Percentiles rank a stretch among this genome's conserved stretches.
Conservation (phyloP, 2,329 filamentous ascomycete genomes). For the Trichoderma asperellum region DNA sequence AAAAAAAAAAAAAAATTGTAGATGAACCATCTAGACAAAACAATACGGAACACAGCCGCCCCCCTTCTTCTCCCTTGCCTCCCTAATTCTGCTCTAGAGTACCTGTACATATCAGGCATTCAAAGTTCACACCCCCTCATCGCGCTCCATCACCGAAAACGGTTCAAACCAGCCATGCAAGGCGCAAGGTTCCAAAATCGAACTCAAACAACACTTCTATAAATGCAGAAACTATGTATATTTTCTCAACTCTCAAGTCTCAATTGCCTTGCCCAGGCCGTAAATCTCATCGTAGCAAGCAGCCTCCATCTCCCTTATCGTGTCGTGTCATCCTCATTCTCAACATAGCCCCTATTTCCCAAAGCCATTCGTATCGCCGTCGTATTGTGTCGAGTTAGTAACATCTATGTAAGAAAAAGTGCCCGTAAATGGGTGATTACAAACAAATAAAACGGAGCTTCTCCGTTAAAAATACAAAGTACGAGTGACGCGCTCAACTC, state of each 20-base stretch:
- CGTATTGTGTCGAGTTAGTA: background rate
- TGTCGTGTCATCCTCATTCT: background rate
- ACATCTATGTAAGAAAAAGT: background rate
- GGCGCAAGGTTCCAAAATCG: slow-evolving; percentile 9
- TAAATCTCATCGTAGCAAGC: background rate
- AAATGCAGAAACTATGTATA: background rate
- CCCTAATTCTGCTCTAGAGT: background rate
- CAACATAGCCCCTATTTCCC: background rate
- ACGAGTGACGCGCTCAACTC: background rate
- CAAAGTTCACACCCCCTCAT: background rate
- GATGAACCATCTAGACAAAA: background rate
- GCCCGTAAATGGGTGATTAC: background rate
- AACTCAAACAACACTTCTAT: background rate
- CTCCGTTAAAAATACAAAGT: background rate
- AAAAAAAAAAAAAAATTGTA: background rate
- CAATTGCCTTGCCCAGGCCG: background rate
- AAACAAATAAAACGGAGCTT: background rate
- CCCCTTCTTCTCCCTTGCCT: background rate
- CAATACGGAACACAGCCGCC: background rate
- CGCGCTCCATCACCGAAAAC: slow-evolving; percentile 3
- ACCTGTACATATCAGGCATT: background rate
- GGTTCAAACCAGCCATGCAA: background rate
- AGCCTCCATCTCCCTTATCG: background rate
- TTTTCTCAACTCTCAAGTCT: background rate
- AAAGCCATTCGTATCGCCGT: background rate